Evolutionary conservation across 1,284 basidiomycete genomes (phyloP), one percentile per base, ranked within the genome.

Genomic region (Apiotrichum porosum): DNA sequence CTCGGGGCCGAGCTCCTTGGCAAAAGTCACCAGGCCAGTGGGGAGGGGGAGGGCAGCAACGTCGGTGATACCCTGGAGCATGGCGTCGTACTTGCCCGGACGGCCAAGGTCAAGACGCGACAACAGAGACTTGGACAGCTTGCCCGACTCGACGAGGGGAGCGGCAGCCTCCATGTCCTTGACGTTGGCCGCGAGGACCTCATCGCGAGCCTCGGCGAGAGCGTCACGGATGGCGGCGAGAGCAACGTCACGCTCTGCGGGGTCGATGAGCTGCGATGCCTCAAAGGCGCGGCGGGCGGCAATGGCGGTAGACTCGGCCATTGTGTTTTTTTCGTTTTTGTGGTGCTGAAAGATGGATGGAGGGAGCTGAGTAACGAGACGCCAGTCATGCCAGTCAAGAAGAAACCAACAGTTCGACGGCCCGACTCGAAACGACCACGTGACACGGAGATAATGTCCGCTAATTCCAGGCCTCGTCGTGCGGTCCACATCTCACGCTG

Each of bases 61-160:
- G 62, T 97, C 92, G 10, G 79, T 69, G 33, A 98, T 80, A 15
- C 94, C 94, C 55, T 90, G 83, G 5, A 98, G 78, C 86, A 97
- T 94, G 0, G 85, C 81, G 35, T 89, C 84, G 87, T 90, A 99
- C 74, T 98, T 98, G 58, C 90, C 88, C 13, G 84, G 79, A 47
- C 81, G 82, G 47, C 80, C 80, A 12, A 99, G 80, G 68, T 97
- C 92, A 17, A 99, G 78, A 13, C 95, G 83, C 39, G 86, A 87
- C 15, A 94, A 76, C 39, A 98, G 76, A 1, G 92, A 82, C 2
- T 78, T 73, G 0, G 90, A 86, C 73, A 98, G 88, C 34, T 84
- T 83, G 4, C 91, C 92, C 1, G 84, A 80, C 32, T 81, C 81
- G 9, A 91, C 90, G 49, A 91, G 85, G 6, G 65, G 72, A 64